Evolutionary conservation across 1,284 basidiomycete species (phyloP), one percentile per base, ranked within the genome.

Genomic region (Cryptococcus sp.): DNA sequence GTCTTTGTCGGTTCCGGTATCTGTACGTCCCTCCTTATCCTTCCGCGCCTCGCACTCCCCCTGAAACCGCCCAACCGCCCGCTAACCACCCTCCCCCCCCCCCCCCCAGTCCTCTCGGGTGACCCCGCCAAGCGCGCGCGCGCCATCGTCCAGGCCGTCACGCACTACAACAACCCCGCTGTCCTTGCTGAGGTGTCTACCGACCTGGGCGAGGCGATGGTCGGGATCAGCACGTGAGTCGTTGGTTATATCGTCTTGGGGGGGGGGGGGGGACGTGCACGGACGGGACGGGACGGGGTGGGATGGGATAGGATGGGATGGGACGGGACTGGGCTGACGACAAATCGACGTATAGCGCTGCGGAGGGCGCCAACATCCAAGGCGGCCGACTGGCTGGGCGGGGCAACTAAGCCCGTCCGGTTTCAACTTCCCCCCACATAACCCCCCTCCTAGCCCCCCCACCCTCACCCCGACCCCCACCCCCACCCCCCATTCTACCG

Each of bases 141-240:
- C 57, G 94, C 95, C n/a, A 97, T 98, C 66, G 95, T 98, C 40
- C 91, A 97, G 80, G 91, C 95, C 44, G 93, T 94, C 16, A 98
- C 95, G 3, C 95, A 98, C 82, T 90, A 87, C 84, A 91, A 96
- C 80, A 94, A 95, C 79, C 86, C 92, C 20, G 87, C 89, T 50
- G 70, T 73, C 44, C 65, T 75, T 49, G 78, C 78, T 44, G 75
- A 91, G 82, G 81, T 96, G 33, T 94, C 91, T n/a, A 88, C 91
- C 71, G 82, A 91, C 78, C 78, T 97, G 43, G 93, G 93, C 39
- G 82, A 85, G 59, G 87, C 93, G 43, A 97, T 97, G 93, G 91
- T 94, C 54, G 93, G 93, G 52, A 82, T 96, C 66, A 66, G 63
- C 52, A 57, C 58, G 68, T 70, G 53, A 68, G 68, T 70, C n/a